Evolutionary conservation across 768 basidiomycete species (phyloP).

Genomic region (Leccinellum albellum): DNA sequence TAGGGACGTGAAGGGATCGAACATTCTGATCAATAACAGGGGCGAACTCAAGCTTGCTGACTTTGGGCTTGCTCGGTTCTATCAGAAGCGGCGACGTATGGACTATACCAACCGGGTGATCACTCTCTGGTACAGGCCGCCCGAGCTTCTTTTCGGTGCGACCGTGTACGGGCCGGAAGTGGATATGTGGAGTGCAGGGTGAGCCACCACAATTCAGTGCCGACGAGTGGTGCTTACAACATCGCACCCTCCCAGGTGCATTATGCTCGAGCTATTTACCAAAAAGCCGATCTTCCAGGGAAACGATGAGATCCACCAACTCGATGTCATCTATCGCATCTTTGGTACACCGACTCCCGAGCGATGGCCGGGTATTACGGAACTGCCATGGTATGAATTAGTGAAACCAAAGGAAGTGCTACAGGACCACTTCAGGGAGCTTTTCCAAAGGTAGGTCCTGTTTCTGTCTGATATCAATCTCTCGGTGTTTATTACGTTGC

Average conservation of each 20-base stretch:
- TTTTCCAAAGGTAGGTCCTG: conserved; percentile 75
- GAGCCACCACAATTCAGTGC: conserved; percentile 6
- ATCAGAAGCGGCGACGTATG: conserved; percentile 81
- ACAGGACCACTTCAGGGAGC: conserved; percentile 72
- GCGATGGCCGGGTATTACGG: conserved; percentile 78
- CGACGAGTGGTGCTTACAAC: neutral
- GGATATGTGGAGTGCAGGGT: conserved; percentile 99
- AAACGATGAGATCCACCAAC: conserved; percentile 94
- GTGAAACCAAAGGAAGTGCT: conserved; percentile 81
- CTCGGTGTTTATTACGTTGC: neutral
- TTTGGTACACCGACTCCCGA: conserved; percentile 84
- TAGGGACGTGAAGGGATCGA: conserved; percentile 98
- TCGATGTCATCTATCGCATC: conserved; percentile 88
- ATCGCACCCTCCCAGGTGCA: conserved; percentile 58
- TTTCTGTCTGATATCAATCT: neutral
- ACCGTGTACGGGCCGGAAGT: conserved; percentile 97
- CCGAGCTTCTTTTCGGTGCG: conserved; percentile 90
- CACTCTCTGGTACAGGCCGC: conserved; percentile 97
- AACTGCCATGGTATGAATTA: conserved; percentile 98
- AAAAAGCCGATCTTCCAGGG: conserved; percentile 98
- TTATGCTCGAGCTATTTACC: conserved; percentile 96
- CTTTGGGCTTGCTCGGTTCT: conserved; percentile 96
- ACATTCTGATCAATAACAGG: conserved; percentile 87
- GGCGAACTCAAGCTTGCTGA: conserved; percentile 96
- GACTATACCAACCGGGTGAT: conserved; percentile 99